Evolutionary conservation across 2,329 filamentous ascomycete genomes (phyloP), one percentile per base, ranked within the genome.

Genomic region (Fusarium sublunatum): DNA sequence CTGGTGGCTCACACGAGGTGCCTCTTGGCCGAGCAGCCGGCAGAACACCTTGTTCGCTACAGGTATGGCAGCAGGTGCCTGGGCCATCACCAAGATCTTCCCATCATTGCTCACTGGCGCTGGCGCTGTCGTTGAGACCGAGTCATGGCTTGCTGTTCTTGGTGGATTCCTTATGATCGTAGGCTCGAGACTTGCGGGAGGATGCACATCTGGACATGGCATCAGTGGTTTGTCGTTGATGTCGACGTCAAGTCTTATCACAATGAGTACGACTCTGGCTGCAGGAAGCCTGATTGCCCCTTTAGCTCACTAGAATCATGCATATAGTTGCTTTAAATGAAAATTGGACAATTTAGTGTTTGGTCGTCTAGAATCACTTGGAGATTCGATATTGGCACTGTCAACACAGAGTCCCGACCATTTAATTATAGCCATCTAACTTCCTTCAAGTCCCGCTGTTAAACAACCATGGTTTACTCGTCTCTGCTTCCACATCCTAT

Each of bases 171-270:
- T 83, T 12, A 84, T 90, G 76, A 80, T 82, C 0, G 70, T 90
- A 8, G 88, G 88, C 1, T 80, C 86, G 2, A 81, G 87, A 44
- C 70, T 90, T 51, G 88, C 85, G 0, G 87, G 87, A 2, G 88
- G 88, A 0, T 91, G 88, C 63, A 89, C 88, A 0, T 88, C 86
- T 6, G 88, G 88, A 0, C 88, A 91, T 71, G 88, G 88, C 0
- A 86, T 91, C 61, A 89, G 85, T 56, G 88, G 88, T 0, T 81
- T 90, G 69, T 83, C 85, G n/a, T 76, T 87, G 58, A 76, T 90
- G 46, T 87, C 84, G 0, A 75, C 83, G 5, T 84, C 87, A 9
- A 90, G 88, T 68, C 79, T 89, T 52, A 72, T 90, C 11, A 88
- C 86, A 0, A 85, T 89, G 24, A 81, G 74, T 3, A 76, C 81